A percentile compares a stretch with the other conserved stretches of the same genome.
Conservation (phyloP, 2,329 filamentous ascomycete genomes). For the Aspergillus sp. region DNA sequence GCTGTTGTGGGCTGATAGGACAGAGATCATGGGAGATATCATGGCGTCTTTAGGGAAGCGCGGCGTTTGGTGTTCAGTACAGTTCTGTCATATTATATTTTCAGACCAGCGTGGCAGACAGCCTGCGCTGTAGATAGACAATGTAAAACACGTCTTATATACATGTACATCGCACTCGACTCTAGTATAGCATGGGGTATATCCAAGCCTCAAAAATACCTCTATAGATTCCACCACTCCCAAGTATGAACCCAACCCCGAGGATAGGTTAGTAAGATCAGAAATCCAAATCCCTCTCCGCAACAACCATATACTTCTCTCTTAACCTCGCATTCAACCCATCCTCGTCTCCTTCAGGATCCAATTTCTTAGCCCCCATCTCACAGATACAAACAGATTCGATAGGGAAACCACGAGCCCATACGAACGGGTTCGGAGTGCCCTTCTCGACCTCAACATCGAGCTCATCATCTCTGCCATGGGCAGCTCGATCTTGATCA, state of each 20-base stretch:
- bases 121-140: too few relatives aligned
- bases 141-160: too few relatives aligned
- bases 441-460: not conserved
- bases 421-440: conserved; percentile 52
- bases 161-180: too few relatives aligned
- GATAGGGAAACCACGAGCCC: conserved; percentile 68
- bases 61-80: not conserved
- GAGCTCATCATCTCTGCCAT: not conserved
- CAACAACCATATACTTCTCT: conserved; percentile 55
- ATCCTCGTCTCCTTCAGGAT: conserved; percentile 39
- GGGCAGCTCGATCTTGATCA: not conserved
- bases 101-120: too few relatives aligned
- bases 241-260: not conserved
- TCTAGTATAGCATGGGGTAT: too few relatives aligned
- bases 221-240: not conserved
- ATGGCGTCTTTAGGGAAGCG: not conserved
- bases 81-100: too few relatives aligned
- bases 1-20: not conserved
- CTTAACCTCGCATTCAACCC: conserved; percentile 48
- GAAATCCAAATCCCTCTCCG: conserved; percentile 31
- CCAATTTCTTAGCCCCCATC: conserved; percentile 77
- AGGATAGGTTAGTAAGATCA: not conserved
- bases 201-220: not conserved
- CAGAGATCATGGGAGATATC: not conserved
- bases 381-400: conserved; percentile 74